Base-by-base conservation (phyloP, 495 filamentous ascomycete species). In the Bacidia gigantensis region DNA sequence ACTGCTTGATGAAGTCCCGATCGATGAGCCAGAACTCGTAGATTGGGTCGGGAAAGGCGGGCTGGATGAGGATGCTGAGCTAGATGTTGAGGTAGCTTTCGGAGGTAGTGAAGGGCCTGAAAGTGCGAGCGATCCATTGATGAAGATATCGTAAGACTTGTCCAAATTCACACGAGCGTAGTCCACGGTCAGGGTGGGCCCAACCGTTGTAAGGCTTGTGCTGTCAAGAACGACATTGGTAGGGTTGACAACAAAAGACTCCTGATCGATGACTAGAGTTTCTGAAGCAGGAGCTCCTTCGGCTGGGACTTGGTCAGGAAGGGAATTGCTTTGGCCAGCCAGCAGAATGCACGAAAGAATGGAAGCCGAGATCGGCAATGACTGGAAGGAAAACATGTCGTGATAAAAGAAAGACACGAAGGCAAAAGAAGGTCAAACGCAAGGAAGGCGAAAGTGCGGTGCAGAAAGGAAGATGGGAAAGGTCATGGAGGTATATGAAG, bases 221-320 rank as follows among this genome's bases (percentile, higher is more conserved):
- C 50, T 44, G 11, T 52, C 50, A 22, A 52, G 26, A n/a, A 52
- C 50, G 11, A 52, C 35, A 11, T 52, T 46, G 10, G 50, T 52
- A 18, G 50, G 50, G 21, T 52, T 52, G 20, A 52, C 50, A 11
- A 40, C 42, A 21, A 44, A 45, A 11, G 41, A 44, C 10, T 29
- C 41, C 2, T 9, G 3, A 9, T 43, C 50, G 23, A 52, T 52
- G 10, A 52, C 41, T 10, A 52, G n/a, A 7, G 50, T 52, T 17
- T 52, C 50, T 11, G 3, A 35, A 12, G 50, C 23, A 17, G 23
- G 23, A 43, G 26, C 12, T 20, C 44, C 20, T 1, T 47, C 26
- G 5, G 18, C 18, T n/a, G 18, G 44, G n/a, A 26, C 44, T 44
- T 44, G 41, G 21, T 5, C n/a, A 18, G 41, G 44, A 12, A 24